Evolutionary conservation across 805 yeast genomes (phyloP).

Genomic region (Cyberlindnera nakhonratchasimensis): DNA sequence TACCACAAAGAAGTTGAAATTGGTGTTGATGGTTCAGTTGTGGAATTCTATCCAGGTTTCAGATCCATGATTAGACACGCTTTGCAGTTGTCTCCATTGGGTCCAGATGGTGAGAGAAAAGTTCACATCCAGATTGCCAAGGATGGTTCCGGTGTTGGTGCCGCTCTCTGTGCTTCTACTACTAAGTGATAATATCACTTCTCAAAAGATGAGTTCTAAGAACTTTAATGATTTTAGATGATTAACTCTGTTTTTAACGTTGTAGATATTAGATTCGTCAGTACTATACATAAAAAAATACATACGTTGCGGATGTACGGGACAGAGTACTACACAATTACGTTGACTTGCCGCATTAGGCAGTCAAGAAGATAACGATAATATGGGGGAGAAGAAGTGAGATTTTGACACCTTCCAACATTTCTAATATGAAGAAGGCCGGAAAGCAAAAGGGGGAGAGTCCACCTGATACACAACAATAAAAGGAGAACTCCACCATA

Average conservation of each 20-base stretch:
- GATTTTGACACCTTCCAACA: neutral
- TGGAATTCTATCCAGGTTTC: constrained; percentile 91
- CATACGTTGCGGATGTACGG: neutral
- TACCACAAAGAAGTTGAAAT: constrained; percentile 78
- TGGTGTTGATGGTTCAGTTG: constrained; percentile 94
- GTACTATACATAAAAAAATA: neutral
- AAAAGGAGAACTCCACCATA: neutral
- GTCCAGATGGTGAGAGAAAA: constrained; percentile 71
- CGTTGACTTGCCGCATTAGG: neutral
- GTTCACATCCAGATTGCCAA: constrained; percentile 78
- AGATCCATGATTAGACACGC: constrained; percentile 79
- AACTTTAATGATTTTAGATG: constrained; percentile 1
- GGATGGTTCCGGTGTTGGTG: constrained; percentile 97
- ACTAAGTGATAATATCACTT: neutral
- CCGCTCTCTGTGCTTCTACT: constrained; percentile 72
- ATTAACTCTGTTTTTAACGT: neutral
- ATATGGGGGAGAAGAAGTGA: constrained; percentile 6
- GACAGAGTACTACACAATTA: neutral
- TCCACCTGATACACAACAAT: no score
- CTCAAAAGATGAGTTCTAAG: no score
- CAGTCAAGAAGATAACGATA: constrained; percentile 27
- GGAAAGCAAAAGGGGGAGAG: neutral
- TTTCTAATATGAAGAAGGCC: neutral
- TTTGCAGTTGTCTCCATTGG: constrained; percentile 62
- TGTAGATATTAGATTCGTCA: neutral